A percentile compares a stretch with the other conserved stretches of the same genome.
Evolutionary conservation across 208 protist genomes (phyloP).

Genomic region (Leishmania braziliensis): DNA sequence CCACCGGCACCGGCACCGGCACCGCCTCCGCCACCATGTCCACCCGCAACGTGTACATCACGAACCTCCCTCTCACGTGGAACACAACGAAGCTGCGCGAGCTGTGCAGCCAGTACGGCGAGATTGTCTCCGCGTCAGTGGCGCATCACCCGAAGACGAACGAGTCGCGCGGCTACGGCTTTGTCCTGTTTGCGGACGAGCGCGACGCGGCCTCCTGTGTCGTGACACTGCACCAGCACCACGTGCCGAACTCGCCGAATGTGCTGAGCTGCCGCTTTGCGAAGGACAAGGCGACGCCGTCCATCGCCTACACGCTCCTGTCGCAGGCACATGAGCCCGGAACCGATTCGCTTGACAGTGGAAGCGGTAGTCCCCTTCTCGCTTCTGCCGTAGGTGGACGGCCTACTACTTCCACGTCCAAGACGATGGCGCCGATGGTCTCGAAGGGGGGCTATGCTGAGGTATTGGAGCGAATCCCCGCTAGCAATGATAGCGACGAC

Average conservation of each 20-base stretch:
- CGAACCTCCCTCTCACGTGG: constrained; percentile 60
- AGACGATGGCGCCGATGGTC: not conserved
- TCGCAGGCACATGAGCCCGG: not conserved
- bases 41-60: constrained; percentile 61
- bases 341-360: not conserved
- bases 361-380: not conserved
- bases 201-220: constrained; percentile 51
- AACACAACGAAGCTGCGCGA: constrained; percentile 65
- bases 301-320: constrained; percentile 33
- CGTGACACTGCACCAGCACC: constrained; percentile 17
- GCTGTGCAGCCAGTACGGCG: constrained; percentile 47
- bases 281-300: constrained; percentile 58
- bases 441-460: not conserved
- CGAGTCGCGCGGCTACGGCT: constrained; percentile 60
- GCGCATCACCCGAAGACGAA: constrained; percentile 54
- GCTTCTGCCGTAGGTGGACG: not conserved
- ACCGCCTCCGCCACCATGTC: constrained; percentile 15
- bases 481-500: not conserved
- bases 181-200: constrained; percentile 63
- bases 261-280: constrained; percentile 59
- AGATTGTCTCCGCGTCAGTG: constrained; percentile 65
- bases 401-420: not conserved
- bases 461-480: not conserved
- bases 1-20: not conserved
- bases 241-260: constrained; percentile 24